Evolutionary conservation across 2,329 filamentous ascomycete genomes (phyloP).

Genomic region (Nannizzia gypsea): DNA sequence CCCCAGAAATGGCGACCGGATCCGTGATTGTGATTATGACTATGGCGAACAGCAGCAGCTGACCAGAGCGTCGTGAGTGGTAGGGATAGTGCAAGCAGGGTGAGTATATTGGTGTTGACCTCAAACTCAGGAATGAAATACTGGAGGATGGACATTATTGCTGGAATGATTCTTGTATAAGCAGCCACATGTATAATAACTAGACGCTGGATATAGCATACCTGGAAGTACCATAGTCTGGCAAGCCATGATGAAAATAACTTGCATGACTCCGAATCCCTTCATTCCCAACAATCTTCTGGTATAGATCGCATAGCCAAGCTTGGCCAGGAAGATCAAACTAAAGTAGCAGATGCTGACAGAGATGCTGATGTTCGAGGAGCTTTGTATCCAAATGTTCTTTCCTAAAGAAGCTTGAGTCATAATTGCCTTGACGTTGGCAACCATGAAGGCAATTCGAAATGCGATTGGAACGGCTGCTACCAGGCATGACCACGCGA

Average conservation of each 20-base stretch:
- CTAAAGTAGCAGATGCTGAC: slow-evolving; percentile 52
- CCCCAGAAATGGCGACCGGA: slow-evolving; percentile 8
- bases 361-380: slow-evolving; percentile 41
- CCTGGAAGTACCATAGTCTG: slow-evolving; percentile 56
- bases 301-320: slow-evolving; percentile 46
- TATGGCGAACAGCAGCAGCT: slow-evolving; percentile 25
- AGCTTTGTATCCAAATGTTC: slow-evolving; percentile 32
- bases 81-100: slow-evolving; percentile 50
- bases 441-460: slow-evolving; percentile 41
- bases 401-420: slow-evolving; percentile 18
- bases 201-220: slow-evolving; percentile 25
- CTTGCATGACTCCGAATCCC: slow-evolving; percentile 53
- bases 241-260: slow-evolving; percentile 56
- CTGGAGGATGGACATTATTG: slow-evolving; percentile 49
- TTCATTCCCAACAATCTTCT: slow-evolving; percentile 46
- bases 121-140: slow-evolving; percentile 42
- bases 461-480: slow-evolving; percentile 43
- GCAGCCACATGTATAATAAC: slow-evolving; percentile 4
- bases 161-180: slow-evolving; percentile 27
- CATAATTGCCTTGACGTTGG: slow-evolving; percentile 36
- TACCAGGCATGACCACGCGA: slow-evolving; percentile 38
- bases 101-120: slow-evolving; percentile 44
- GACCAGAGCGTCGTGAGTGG: slow-evolving; percentile 59
- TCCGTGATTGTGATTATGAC: slow-evolving; percentile 8
- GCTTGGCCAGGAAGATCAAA: slow-evolving; percentile 49